A percentile compares a stretch with the other conserved stretches of the same genome.
Evolutionary conservation across 805 yeast species (phyloP).

Genomic region (Tetrapisispora iriomotensis): DNA sequence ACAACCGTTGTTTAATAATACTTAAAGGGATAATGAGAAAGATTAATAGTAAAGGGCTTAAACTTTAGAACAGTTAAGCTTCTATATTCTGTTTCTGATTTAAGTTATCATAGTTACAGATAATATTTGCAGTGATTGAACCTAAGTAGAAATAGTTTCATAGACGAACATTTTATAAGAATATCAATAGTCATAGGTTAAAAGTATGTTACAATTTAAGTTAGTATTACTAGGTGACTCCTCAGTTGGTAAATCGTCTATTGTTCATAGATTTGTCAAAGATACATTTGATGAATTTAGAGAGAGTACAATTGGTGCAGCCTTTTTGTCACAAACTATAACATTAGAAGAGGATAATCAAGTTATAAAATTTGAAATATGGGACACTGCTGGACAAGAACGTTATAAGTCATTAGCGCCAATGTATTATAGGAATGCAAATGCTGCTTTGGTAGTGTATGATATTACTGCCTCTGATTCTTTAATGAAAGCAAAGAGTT

Average conservation of each 20-base stretch:
- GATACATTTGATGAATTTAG: constrained; percentile 66
- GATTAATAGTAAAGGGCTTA: too few species aligned
- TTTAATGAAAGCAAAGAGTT: constrained; percentile 66
- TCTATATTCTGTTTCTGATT: too few species aligned
- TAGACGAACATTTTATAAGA: neutral
- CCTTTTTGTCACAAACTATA: constrained; percentile 74
- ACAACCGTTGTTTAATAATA: too few species aligned
- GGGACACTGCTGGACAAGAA: constrained; percentile 98
- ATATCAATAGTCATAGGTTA: neutral
- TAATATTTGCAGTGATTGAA: too few species aligned
- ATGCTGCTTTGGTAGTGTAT: constrained; percentile 79
- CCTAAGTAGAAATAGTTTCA: too few species aligned
- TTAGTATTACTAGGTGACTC: constrained; percentile 73
- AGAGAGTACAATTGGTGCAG: constrained; percentile 97
- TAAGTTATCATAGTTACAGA: too few species aligned
- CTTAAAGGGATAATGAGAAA: too few species aligned
- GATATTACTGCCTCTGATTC: constrained; percentile 68
- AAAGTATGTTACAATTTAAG: constrained; percentile 41
- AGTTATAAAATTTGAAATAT: constrained; percentile 49
- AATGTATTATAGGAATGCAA: constrained; percentile 72
- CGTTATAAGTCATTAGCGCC: constrained; percentile 76
- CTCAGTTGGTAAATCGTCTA: constrained; percentile 73
- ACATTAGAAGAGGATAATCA: constrained; percentile 15
- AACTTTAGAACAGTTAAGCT: too few species aligned
- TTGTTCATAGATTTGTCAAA: constrained; percentile 71